phyloP scores from a whole-genome alignment of 768 basidiomycete species.

The Lactifluus pinguis region DNA sequence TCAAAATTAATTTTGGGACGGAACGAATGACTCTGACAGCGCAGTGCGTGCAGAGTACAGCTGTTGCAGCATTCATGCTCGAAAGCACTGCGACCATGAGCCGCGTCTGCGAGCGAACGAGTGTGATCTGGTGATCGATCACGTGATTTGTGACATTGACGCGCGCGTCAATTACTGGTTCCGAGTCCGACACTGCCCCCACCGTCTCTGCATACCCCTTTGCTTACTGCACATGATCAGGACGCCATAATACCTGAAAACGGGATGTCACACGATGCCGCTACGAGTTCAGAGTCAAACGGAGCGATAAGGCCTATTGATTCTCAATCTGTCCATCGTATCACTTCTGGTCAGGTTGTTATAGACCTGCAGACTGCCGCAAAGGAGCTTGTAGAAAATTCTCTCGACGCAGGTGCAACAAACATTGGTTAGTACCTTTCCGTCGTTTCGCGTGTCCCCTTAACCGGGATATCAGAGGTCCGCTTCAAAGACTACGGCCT shows the following conservation, averaged over 20 bases:
- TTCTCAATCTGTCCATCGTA: slow-evolving; percentile 66
- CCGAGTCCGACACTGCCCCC: not conserved
- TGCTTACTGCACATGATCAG: not conserved
- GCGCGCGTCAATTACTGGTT: not conserved
- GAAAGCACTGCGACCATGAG: too few relatives aligned
- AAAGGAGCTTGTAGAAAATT: slow-evolving; percentile 96
- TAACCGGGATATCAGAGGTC: slow-evolving; percentile 50
- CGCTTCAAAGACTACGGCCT: slow-evolving; percentile 84
- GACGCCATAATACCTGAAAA: not conserved
- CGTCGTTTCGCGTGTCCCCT: not conserved
- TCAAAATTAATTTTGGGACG: too few relatives aligned
- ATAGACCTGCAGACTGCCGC: slow-evolving; percentile 88
- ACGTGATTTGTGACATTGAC: slow-evolving; percentile 9
- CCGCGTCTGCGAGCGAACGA: too few relatives aligned
- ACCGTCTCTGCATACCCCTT: not conserved
- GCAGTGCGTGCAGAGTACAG: too few relatives aligned
- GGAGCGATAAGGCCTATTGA: slow-evolving; percentile 54
- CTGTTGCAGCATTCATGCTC: too few relatives aligned
- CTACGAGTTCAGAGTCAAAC: not conserved
- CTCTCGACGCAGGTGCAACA: slow-evolving; percentile 86
- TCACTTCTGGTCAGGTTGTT: slow-evolving; percentile 93
- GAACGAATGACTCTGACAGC: too few relatives aligned
- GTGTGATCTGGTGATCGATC: not conserved
- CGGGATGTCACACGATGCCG: not conserved
- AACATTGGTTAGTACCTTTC: slow-evolving; percentile 53